Base-by-base conservation (phyloP, 768 basidiomycete species). In the Mycena metata region DNA sequence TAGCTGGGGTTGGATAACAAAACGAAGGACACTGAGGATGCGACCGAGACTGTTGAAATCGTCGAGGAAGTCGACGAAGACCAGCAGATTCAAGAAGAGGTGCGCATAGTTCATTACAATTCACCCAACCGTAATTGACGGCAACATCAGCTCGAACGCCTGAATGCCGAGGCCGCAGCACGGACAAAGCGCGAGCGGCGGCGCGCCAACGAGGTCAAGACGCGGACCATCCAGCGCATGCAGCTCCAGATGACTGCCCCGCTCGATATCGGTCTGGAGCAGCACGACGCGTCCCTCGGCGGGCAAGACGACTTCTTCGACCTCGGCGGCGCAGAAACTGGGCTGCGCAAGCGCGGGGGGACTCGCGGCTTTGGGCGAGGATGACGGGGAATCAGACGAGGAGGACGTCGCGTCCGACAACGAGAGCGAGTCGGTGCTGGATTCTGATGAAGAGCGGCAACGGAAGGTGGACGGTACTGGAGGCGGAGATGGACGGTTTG, bases 161-260 rank as follows among this genome's bases (percentile, higher is more conserved):
- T 96, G 16, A 94, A 95, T 69, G 84, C 87, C 1, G 96, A 95
- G 80, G 91, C 88, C 35, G 83, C 86, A 45, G 88, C 91, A 33
- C 89, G 90, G 52, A 77, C 86, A 45, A 96, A 95, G 78, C 91
- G 93, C 10, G 93, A 95, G 72, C 88, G 93, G 60, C 88, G 96
- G 60, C 88, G 90, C 41, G 89, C 91, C 2, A 98, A 98, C 79
- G 98, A 99, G 82, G 84, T 93, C 75, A 95, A 93, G 80, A 85
- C 88, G 33, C 89, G 92, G 71, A 94, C 95, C 1, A 91, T 99
- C 45, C 94, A 95, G 76, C 92, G 96, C 59, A 93, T 99, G 89
- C 98, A 99, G 77, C 85, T 99, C 51, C 92, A 94, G 76, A 99
- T 99, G 98, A 94, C 93, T 15, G 95, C 96, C 21, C 98, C 98